Percentiles rank a stretch among this genome's conserved stretches.
phyloP scores from a whole-genome alignment of 1,284 basidiomycete genomes.

The Ceratobasidium sp. region DNA sequence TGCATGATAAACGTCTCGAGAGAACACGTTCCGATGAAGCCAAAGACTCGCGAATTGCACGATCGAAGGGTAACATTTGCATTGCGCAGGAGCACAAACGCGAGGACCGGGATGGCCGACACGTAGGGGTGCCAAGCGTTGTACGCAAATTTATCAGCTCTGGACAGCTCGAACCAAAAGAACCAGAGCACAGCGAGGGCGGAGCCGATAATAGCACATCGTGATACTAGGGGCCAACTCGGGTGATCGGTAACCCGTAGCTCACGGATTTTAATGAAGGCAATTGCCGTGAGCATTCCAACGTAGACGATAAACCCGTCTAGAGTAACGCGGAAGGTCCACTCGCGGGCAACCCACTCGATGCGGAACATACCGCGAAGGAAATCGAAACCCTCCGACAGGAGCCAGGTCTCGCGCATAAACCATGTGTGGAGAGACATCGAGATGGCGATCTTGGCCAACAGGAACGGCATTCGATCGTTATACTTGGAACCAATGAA shows the following conservation, averaged over 20 bases:
- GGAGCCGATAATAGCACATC: conserved; percentile 59
- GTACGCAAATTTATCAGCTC: conserved; percentile 81
- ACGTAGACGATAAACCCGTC: conserved; percentile 87
- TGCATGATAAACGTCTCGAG: conserved; percentile 89
- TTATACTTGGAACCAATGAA: conserved; percentile 74
- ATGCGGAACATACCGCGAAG: conserved; percentile 73
- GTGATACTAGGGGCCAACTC: conserved; percentile 65
- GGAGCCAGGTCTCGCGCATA: conserved; percentile 68
- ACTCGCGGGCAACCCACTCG: conserved; percentile 82
- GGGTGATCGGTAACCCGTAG: conserved; percentile 71
- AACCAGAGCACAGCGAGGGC: conserved; percentile 71
- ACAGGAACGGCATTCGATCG: conserved; percentile 68
- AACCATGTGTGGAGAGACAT: conserved; percentile 68
- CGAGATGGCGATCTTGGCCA: conserved; percentile 72
- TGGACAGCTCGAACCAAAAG: conserved; percentile 78
- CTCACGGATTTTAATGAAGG: conserved; percentile 77
- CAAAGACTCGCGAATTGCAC: conserved; percentile 70
- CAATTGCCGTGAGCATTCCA: conserved; percentile 80
- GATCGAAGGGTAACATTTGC: conserved; percentile 74
- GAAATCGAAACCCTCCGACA: conserved; percentile 68
- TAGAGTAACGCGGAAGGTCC: conserved; percentile 84
- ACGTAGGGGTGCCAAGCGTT: conserved; percentile 84
- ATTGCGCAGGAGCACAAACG: conserved; percentile 78
- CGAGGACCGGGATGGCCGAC: conserved; percentile 78
- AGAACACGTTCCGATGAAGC: conserved; percentile 81